These are phyloP conservation scores for Vanilla planifolia DNA, from an alignment of 106 monocot species.

Conservation along the genomic window DNA sequence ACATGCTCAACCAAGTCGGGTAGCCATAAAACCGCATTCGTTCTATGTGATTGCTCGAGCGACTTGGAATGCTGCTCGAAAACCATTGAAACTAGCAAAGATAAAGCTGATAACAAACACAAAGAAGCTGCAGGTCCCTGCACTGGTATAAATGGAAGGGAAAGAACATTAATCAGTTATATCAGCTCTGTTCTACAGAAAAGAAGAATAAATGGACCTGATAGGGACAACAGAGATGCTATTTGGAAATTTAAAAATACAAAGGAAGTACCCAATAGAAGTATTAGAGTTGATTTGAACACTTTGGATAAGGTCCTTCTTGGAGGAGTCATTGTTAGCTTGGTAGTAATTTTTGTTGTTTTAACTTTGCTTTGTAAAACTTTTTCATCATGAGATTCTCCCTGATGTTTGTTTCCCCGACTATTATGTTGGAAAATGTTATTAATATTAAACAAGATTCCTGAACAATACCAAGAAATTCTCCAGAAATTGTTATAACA, in stretches of 20 bases:
- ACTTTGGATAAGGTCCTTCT: slow-evolving; percentile 43
- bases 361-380: slow-evolving; percentile 18
- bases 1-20: too few species aligned
- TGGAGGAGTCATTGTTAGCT: slow-evolving; percentile 37
- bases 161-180: slow-evolving; percentile 10
- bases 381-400: not conserved
- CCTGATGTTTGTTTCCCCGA: not conserved
- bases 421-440: not conserved
- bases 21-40: too few species aligned
- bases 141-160: not conserved
- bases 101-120: not conserved
- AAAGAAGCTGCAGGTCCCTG: not conserved
- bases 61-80: slow-evolving; percentile 17
- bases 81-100: slow-evolving; percentile 2
- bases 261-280: slow-evolving; percentile 6
- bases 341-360: slow-evolving; percentile 25
- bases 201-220: slow-evolving; percentile 24
- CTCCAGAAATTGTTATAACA: too few species aligned
- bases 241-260: not conserved
- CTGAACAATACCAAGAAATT: too few species aligned
- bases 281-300: slow-evolving; percentile 4
- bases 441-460: too few species aligned
- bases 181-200: slow-evolving; percentile 34
- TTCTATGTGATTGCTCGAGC: slow-evolving; percentile 31
- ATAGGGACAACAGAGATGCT: too few species aligned